phyloP scores from a whole-genome alignment of 768 basidiomycete species.

The Myochromella boudieri region DNA sequence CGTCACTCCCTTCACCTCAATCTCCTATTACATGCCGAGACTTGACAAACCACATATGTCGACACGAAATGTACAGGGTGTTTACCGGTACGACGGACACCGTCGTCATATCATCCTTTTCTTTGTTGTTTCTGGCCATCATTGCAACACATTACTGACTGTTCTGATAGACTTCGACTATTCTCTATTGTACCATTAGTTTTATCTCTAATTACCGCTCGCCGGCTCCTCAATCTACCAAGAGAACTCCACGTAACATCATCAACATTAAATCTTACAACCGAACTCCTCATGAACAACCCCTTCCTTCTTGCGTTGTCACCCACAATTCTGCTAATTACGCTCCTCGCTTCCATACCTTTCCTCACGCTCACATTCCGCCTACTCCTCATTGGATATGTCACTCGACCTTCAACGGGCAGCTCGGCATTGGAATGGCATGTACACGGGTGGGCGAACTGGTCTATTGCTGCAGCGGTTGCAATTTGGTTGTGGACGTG shows the following conservation, averaged over 20 bases:
- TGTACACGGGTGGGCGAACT: slow-evolving; percentile 38
- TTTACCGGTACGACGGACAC: too few relatives aligned
- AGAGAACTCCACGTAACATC: slow-evolving; percentile 69
- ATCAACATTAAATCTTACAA: slow-evolving; percentile 56
- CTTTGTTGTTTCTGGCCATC: too few relatives aligned
- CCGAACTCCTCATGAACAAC: slow-evolving; percentile 66
- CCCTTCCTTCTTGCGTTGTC: slow-evolving; percentile 77
- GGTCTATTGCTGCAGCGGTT: slow-evolving; percentile 53
- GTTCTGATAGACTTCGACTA: slow-evolving; percentile 55
- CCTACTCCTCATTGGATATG: slow-evolving; percentile 69
- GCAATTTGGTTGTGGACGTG: slow-evolving; percentile 72
- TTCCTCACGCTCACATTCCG: slow-evolving; percentile 80
- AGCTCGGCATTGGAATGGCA: slow-evolving; percentile 37
- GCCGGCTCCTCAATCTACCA: slow-evolving; percentile 71
- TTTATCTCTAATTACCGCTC: slow-evolving; percentile 67
- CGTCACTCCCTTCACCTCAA: not conserved
- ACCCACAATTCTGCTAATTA: slow-evolving; percentile 65
- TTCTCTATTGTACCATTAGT: slow-evolving; percentile 76
- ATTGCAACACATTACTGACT: too few relatives aligned
- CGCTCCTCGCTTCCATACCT: slow-evolving; percentile 72
- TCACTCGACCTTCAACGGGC: slow-evolving; percentile 19
- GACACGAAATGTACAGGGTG: not conserved
- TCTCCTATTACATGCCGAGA: slow-evolving; percentile 8
- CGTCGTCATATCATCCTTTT: too few relatives aligned
- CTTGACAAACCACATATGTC: not conserved